Conservation (phyloP, 352 stramenopile genomes). For the Phytophthora vignae region DNA sequence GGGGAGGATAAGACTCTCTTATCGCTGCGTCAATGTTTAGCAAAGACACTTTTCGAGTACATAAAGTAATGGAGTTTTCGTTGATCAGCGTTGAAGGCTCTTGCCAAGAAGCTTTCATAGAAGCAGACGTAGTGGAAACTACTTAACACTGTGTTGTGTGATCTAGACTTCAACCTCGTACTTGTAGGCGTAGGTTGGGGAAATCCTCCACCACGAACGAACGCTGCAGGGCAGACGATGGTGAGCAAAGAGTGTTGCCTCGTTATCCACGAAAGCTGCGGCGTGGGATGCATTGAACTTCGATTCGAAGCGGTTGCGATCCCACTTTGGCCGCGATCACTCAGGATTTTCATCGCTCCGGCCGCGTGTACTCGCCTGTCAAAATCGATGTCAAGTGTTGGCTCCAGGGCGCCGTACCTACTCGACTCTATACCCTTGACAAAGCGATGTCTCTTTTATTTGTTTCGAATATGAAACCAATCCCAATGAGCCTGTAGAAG, state of each 20-base stretch:
- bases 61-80: neutral
- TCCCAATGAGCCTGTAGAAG: neutral
- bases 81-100: neutral
- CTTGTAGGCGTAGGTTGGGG: no score
- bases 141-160: no score
- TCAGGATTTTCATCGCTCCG: neutral
- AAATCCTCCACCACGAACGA: no score
- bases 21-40: neutral
- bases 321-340: neutral
- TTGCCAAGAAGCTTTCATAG: neutral
- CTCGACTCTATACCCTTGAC: neutral
- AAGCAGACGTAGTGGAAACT: neutral
- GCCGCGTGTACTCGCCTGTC: neutral
- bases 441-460: no score
- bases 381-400: slow-evolving; percentile 2
- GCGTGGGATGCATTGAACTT: slow-evolving; percentile 8
- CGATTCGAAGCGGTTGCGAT: slow-evolving; percentile 15
- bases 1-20: slow-evolving; percentile 1
- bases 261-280: slow-evolving; percentile 8
- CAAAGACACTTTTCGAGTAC: neutral
- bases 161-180: no score
- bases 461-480: neutral
- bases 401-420: neutral
- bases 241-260: neutral
- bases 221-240: no score